Percentiles rank a stretch among this genome's conserved stretches.
These are phyloP conservation scores for Phaeosphaeriaceae sp. DNA, from an alignment of 2,329 filamentous ascomycete genomes.

Conservation along the genomic window DNA sequence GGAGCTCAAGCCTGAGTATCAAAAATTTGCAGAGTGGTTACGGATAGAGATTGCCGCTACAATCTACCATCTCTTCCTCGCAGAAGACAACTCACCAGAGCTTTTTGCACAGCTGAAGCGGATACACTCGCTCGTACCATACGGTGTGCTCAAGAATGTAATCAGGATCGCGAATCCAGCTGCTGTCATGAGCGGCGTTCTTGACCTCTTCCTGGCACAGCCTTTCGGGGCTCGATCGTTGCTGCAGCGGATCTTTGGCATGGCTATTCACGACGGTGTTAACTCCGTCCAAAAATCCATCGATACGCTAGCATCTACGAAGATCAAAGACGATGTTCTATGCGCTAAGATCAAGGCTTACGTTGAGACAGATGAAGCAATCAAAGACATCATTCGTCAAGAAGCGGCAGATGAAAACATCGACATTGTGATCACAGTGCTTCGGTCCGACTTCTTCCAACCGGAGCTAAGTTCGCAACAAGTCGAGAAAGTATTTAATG, in stretches of 20 bases:
- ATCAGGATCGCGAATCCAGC: constrained; percentile 96
- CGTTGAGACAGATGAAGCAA: constrained; percentile 73
- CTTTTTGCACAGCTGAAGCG: constrained; percentile 91
- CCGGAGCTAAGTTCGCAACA: constrained; percentile 76
- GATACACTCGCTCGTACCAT: constrained; percentile 94
- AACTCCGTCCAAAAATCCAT: constrained; percentile 85
- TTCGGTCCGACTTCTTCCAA: constrained; percentile 77
- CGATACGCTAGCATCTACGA: constrained; percentile 70
- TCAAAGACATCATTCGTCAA: constrained; percentile 75
- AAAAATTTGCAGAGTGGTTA: constrained; percentile 98
- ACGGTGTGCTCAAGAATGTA: constrained; percentile 92
- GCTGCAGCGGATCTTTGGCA: constrained; percentile 91
- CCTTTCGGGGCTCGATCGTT: constrained; percentile 90
- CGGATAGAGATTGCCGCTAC: constrained; percentile 97
- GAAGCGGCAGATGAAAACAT: constrained; percentile 77
- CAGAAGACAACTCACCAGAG: constrained; percentile 97
- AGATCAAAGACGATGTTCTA: constrained; percentile 81
- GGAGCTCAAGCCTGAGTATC: constrained; percentile 91
- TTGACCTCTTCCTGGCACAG: constrained; percentile 95
- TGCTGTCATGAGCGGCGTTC: constrained; percentile 92
- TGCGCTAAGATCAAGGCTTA: constrained; percentile 83
- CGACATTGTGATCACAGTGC: constrained; percentile 83
- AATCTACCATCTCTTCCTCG: constrained; percentile 94
- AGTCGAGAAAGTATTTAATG: constrained; percentile 86
- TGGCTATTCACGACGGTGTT: constrained; percentile 91